Conservation (phyloP, 2,329 filamentous ascomycete genomes). For the Curvularia verruculosa region DNA sequence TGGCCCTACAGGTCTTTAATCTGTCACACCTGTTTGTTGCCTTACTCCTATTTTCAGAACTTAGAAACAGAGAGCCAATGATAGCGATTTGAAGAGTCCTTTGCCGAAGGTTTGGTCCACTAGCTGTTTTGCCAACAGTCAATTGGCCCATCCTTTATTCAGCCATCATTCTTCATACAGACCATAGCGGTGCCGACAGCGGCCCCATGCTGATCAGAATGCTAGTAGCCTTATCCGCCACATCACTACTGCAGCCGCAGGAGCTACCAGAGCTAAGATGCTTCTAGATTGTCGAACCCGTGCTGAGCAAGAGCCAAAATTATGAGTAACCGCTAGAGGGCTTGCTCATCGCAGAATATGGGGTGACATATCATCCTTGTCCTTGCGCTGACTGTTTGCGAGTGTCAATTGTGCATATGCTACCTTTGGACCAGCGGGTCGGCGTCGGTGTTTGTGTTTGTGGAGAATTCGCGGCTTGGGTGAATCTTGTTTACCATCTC, state of each 20-base stretch:
- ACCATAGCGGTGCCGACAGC: not conserved
- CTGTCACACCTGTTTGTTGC: not conserved
- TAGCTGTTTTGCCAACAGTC: not conserved
- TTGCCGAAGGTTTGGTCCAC: not conserved
- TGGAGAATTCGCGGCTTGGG: not conserved
- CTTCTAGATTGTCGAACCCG: slow-evolving; percentile 2
- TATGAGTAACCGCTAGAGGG: slow-evolving; percentile 16
- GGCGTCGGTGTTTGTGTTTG: not conserved
- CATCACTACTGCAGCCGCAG: not conserved
- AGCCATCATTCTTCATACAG: not conserved
- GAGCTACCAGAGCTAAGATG: not conserved
- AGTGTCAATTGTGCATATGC: not conserved
- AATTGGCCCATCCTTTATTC: not conserved
- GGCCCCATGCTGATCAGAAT: not conserved
- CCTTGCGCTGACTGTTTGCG: not conserved
- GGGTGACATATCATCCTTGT: not conserved
- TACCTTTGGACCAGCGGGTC: not conserved
- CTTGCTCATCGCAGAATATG: not conserved
- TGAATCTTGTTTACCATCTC: not conserved
- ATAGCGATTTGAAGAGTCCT: not conserved
- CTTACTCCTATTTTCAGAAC: not conserved
- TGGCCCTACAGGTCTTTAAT: not conserved
- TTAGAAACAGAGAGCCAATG: not conserved
- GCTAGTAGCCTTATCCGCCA: not conserved
- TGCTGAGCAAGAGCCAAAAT: slow-evolving; percentile 16